Base-by-base conservation (phyloP, 2,329 filamentous ascomycete species). In the Colletotrichum liaoningense region DNA sequence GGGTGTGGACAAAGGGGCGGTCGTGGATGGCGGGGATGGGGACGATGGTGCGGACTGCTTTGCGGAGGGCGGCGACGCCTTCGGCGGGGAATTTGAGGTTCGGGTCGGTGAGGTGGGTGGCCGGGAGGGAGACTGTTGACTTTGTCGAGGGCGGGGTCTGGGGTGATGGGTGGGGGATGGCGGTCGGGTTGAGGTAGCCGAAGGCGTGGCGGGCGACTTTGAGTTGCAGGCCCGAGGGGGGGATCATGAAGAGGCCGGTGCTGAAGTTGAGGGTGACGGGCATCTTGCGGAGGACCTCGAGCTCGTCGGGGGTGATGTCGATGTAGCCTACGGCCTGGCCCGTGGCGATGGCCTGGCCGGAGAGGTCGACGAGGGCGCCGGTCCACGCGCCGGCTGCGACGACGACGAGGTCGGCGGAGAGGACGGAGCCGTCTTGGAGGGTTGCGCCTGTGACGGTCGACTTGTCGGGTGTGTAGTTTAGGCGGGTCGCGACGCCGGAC, bases 371-470 rank as follows among this genome's bases (percentile, higher is more conserved):
- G 26, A 98, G 87, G 1, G 89, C 88, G 2, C 92, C 90, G 2
- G 94, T 94, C 95, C 96, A 98, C 5, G 96, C 95, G 19, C 96
- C 96, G 0, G 95, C 92, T 0, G 96, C 95, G 2, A 97, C 87
- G 68, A 98, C 86, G 42, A 94, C 92, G 8, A 97, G 86, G 72
- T 94, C 93, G 2, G 93, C 94, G 4, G 83, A 84, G 7, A 94
- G 75, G 11, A 80, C 83, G 7, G 81, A 81, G 1, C 86, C 87
- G 74, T 89, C 83, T 1, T 78, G 77, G 9, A 94, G 83, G n/a
- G 83, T 83, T 4, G 88, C 92, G 28, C 91, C 92, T 1, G 84
- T 84, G 73, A 76, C 75, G 16, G 60, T 67, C 5, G 33, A 55
- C 30, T 30, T 49, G n/a, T 67, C 64, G 9, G 59, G 28, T 14